Evolutionary conservation across 2,329 filamentous ascomycete genomes (phyloP).

Genomic region (Neofusicoccum sp.): DNA sequence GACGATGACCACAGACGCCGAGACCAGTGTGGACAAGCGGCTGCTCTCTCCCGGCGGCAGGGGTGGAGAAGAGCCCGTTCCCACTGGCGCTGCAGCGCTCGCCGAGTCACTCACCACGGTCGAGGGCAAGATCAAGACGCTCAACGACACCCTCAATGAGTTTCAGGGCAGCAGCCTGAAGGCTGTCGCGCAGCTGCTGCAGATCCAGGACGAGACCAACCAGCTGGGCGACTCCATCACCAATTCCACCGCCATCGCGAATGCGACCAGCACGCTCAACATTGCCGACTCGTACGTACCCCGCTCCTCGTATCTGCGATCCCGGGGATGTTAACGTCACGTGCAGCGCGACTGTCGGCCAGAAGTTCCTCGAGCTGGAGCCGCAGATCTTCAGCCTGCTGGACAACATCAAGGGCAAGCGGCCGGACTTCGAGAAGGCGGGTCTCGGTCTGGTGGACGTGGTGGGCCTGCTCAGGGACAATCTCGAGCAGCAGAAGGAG

Average conservation of each 20-base stretch:
- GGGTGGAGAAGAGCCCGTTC: background rate
- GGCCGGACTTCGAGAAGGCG: background rate
- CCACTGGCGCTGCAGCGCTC: background rate
- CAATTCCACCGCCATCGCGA: background rate
- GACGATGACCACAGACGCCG: background rate
- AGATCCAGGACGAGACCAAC: slow-evolving; percentile 2
- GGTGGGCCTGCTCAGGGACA: background rate
- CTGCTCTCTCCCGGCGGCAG: background rate
- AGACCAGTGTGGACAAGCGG: background rate
- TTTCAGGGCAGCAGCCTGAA: slow-evolving; percentile 4
- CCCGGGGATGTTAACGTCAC: background rate
- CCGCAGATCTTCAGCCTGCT: slow-evolving; percentile 8
- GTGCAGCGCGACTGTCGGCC: background rate
- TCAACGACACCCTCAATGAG: background rate
- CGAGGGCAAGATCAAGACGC: background rate
- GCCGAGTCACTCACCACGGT: background rate
- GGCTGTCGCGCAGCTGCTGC: background rate
- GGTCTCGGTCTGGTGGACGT: slow-evolving; percentile 10
- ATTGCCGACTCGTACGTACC: background rate
- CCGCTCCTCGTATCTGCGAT: accelerated
- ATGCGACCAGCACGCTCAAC: background rate
- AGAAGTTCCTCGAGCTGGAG: background rate
- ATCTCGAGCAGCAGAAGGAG: background rate
- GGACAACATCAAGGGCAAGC: slow-evolving; percentile 11
- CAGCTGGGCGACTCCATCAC: background rate